Conservation (phyloP, 805 yeast species). For the Babjeviella inositovora region DNA sequence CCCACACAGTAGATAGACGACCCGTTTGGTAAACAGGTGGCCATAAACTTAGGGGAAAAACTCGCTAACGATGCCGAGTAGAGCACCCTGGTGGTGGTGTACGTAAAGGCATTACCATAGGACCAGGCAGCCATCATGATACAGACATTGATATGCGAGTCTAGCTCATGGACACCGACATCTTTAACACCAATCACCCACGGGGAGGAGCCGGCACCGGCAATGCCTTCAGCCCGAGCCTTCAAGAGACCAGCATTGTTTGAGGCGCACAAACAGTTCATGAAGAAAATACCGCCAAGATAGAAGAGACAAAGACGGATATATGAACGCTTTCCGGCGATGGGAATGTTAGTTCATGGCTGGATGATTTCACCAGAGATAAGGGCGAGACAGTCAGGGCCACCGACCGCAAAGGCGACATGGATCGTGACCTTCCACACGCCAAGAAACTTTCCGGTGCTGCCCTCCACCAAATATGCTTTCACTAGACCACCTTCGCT, state of each 20-base stretch:
- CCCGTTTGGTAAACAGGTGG: slow-evolving; percentile 18
- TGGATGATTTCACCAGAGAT: slow-evolving; percentile 14
- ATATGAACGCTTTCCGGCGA: slow-evolving; percentile 17
- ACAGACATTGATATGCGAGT: slow-evolving; percentile 16
- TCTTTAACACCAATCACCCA: slow-evolving; percentile 20
- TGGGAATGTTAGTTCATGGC: slow-evolving; percentile 15
- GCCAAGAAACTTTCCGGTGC: slow-evolving; percentile 9
- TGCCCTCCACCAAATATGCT: slow-evolving; percentile 5
- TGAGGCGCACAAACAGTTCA: slow-evolving; percentile 16
- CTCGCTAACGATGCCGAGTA: slow-evolving; percentile 19
- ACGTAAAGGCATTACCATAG: slow-evolving; percentile 22
- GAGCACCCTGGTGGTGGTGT: slow-evolving; percentile 17
- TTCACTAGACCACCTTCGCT: slow-evolving; percentile 13
- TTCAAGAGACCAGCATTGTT: slow-evolving; percentile 11
- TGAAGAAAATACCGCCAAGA: slow-evolving; percentile 19
- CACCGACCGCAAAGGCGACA: slow-evolving; percentile 19
- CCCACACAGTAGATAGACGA: slow-evolving; percentile 19
- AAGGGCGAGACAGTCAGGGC: slow-evolving; percentile 10
- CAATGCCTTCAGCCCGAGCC: too few species aligned
- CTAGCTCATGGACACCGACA: slow-evolving; percentile 14
- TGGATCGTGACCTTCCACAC: slow-evolving; percentile 16
- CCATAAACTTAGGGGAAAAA: slow-evolving; percentile 15
- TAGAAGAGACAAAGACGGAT: slow-evolving; percentile 18
- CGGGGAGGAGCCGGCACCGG: slow-evolving; percentile 24
- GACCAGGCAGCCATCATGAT: slow-evolving; percentile 19